Evolutionary conservation across 2,329 filamentous ascomycete species (phyloP), one percentile per base, ranked within the genome.

Genomic region (Xylaria sp.): DNA sequence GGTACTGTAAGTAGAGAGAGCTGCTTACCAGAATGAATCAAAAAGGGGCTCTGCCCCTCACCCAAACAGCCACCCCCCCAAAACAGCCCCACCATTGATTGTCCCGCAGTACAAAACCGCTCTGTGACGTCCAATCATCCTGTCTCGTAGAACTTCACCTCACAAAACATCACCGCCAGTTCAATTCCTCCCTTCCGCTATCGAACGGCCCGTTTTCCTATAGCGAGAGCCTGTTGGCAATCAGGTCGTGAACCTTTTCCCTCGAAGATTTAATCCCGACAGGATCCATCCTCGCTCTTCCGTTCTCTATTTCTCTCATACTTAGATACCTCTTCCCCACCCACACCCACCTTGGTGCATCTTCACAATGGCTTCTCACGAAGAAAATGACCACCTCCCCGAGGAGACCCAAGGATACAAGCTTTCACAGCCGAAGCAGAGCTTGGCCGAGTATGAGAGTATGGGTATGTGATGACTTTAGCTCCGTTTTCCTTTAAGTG

Each of bases 331-430:
- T n/a, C n/a, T 25, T 37, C n/a, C 19, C 49, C 31, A 13, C 11
- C 37, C 10, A n/a, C 46, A 23, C 27, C 19, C 7, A 43, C 38
- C 43, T 29, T 10, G 27, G 35, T 46, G 27, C 60, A 40, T 64
- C 56, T 62, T 70, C 77, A 83, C 71, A 72, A 92, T 92, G 89
- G 83, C 88, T 69, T 85, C 87, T 71, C 81, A 86, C 74, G 82
- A 89, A 68, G 85, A 91, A 11, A 92, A 97, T 65, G 94, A 98
- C 74, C 87, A 94, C 70, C 83, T 90, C 78, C 90, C 92, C 67
- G 91, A 95, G 82, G 86, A 90, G 81, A 97, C 93, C 69, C 89
- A 93, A 81, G 94, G 94, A 76, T 98, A 97, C 89, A 97, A 96
- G 87, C 90, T 97, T 75, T 93, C 92, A 70, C 92, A 97, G 87